Evolutionary conservation across 2,329 filamentous ascomycete genomes (phyloP).

Genomic region (Plenodomus biglobosus): DNA sequence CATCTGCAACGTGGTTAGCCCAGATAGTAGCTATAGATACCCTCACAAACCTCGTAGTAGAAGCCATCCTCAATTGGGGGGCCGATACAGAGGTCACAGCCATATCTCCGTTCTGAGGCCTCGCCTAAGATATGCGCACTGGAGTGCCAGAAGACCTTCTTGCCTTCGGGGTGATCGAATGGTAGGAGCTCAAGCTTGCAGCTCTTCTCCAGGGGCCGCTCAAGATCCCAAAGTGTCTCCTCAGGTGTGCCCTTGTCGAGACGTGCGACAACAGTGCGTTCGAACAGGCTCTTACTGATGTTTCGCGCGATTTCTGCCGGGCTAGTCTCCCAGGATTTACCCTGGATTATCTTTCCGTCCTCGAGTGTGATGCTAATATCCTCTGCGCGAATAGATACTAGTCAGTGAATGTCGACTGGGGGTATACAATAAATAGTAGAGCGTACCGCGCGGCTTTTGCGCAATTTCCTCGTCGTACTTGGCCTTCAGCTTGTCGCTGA

Average conservation of each 20-base stretch:
- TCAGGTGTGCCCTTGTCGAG: constrained; percentile 77
- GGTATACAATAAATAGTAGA: background rate
- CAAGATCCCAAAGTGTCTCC: constrained; percentile 83
- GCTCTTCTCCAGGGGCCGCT: constrained; percentile 83
- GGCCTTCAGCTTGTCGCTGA: constrained; percentile 75
- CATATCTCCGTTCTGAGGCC: constrained; percentile 85
- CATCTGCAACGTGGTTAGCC: constrained; percentile 57
- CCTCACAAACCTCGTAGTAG: constrained; percentile 71
- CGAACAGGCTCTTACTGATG: constrained; percentile 82
- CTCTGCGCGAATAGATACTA: constrained; percentile 45
- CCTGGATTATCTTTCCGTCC: constrained; percentile 70
- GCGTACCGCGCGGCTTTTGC: constrained; percentile 61
- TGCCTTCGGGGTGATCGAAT: constrained; percentile 75
- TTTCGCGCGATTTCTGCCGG: constrained; percentile 74
- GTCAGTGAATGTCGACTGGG: constrained; percentile 16
- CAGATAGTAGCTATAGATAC: background rate
- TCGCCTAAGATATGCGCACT: constrained; percentile 96
- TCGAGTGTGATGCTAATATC: constrained; percentile 73
- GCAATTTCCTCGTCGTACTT: constrained; percentile 76
- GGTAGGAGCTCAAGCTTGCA: constrained; percentile 82
- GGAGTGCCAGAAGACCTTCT: constrained; percentile 97
- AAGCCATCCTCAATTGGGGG: constrained; percentile 90
- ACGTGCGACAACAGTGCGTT: constrained; percentile 82
- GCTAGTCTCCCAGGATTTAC: constrained; percentile 88
- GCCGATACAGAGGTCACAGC: constrained; percentile 90